Conservation (phyloP, 495 filamentous ascomycete genomes). For the Penicillium samsonianum region DNA sequence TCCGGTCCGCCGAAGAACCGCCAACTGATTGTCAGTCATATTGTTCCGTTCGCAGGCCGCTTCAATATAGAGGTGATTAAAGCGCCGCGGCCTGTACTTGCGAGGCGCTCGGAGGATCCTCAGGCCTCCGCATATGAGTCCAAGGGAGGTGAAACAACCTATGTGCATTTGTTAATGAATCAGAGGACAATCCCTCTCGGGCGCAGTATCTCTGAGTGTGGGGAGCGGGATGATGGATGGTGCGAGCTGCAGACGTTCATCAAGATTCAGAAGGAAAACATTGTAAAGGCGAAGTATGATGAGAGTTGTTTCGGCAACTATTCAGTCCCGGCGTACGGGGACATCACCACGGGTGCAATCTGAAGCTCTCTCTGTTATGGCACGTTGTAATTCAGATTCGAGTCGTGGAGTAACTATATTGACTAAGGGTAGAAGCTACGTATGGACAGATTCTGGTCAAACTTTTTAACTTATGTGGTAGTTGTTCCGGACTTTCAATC, state of each 20-base stretch:
- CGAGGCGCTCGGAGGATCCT: conserved; percentile 33
- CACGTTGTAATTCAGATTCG: neutral
- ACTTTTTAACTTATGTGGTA: neutral
- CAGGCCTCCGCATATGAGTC: conserved; percentile 4
- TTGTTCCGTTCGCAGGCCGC: conserved; percentile 61
- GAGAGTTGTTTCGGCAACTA: conserved; percentile 48
- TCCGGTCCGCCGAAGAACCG: conserved; percentile 45
- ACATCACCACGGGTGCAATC: neutral
- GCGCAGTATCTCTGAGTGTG: conserved; percentile 57
- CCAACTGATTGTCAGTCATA: conserved; percentile 54
- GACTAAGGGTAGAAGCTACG: neutral
- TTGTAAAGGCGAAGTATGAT: conserved; percentile 50
- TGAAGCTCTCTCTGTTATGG: neutral
- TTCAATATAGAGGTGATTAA: conserved; percentile 66
- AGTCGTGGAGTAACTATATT: neutral
- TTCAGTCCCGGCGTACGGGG: conserved; percentile 3
- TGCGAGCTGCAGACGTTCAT: conserved; percentile 62
- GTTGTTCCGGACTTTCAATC: neutral
- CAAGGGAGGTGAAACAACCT: conserved; percentile 45
- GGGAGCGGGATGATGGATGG: conserved; percentile 61
- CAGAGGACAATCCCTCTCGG: conserved; percentile 63
- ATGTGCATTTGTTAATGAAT: conserved; percentile 66
- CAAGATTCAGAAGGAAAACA: conserved; percentile 45
- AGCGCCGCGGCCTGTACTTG: conserved; percentile 52
- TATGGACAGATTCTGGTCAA: neutral